Conservation (phyloP, 345 rosid genomes). For the Rhodomyrtus tomentosa region DNA sequence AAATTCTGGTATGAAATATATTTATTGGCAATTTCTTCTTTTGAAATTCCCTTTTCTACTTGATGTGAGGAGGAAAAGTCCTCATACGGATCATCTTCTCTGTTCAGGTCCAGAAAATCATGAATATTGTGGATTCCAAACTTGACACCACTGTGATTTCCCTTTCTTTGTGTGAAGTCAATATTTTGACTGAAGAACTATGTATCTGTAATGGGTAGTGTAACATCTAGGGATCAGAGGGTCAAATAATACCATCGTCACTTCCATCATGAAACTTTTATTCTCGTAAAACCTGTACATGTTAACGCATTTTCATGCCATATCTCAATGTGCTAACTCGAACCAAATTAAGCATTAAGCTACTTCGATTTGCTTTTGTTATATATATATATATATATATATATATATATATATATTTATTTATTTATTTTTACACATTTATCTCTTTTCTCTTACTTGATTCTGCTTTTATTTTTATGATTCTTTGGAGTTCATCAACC, state of each 20-base stretch:
- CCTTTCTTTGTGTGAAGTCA: background rate
- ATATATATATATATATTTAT: no score
- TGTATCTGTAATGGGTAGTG: background rate
- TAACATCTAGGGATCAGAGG: background rate
- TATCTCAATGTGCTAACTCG: background rate
- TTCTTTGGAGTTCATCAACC: no score
- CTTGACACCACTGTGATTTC: background rate
- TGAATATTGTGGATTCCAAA: background rate
- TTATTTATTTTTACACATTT: no score
- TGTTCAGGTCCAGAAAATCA: background rate
- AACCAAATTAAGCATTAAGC: background rate
- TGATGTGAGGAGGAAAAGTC: background rate
- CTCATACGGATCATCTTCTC: background rate
- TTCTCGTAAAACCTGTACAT: background rate
- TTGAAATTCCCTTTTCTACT: background rate
- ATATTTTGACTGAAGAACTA: background rate
- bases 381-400: no score
- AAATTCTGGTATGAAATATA: background rate
- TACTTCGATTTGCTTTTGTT: background rate
- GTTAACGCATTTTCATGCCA: background rate
- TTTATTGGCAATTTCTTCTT: background rate
- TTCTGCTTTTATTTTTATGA: no score
- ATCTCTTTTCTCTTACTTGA: no score
- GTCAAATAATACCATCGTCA: background rate
- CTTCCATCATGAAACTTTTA: background rate